Evolutionary conservation across 257 asterid species (phyloP).

Genomic region (Dorcoceras hygrometricum): DNA sequence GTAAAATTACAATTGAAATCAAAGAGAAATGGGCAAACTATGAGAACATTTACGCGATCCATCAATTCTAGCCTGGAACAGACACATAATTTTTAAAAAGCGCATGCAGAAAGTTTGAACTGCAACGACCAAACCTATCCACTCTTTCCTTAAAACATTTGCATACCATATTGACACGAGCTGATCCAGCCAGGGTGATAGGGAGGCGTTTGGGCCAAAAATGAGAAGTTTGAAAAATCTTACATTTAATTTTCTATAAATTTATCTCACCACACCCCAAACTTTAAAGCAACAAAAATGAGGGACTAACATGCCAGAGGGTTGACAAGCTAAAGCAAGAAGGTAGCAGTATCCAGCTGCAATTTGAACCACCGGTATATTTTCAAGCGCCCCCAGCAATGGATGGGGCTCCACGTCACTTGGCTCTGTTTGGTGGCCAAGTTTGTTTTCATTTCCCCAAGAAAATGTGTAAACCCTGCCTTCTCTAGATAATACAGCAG

Average conservation of each 20-base stretch:
- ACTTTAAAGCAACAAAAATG: slow-evolving; percentile 12
- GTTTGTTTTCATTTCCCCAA: slow-evolving; percentile 91
- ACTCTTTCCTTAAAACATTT: not conserved
- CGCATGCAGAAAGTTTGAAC: not conserved
- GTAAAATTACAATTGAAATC: not conserved
- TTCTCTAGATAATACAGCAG: slow-evolving; percentile 91
- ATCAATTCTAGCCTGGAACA: not conserved
- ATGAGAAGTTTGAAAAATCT: not conserved
- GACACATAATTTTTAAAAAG: not conserved
- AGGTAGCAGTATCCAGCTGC: slow-evolving; percentile 99
- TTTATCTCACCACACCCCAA: not conserved
- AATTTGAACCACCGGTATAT: slow-evolving; percentile 87
- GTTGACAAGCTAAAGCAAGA: slow-evolving; percentile 96
- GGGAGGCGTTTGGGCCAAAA: too few relatives aligned
- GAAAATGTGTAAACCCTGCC: slow-evolving; percentile 91
- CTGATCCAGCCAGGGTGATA: not conserved
- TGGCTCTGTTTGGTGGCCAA: slow-evolving; percentile 89
- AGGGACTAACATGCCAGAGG: slow-evolving; percentile 80
- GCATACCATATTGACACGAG: not conserved
- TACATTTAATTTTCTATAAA: not conserved
- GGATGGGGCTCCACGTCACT: slow-evolving; percentile 82
- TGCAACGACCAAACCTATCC: not conserved
- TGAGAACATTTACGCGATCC: not conserved
- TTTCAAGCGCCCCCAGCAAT: slow-evolving; percentile 76
- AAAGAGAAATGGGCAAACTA: not conserved